Percentiles rank a stretch among this genome's conserved stretches.
Evolutionary conservation across 2,329 filamentous ascomycete species (phyloP).

Genomic region (Exophiala spinifera): DNA sequence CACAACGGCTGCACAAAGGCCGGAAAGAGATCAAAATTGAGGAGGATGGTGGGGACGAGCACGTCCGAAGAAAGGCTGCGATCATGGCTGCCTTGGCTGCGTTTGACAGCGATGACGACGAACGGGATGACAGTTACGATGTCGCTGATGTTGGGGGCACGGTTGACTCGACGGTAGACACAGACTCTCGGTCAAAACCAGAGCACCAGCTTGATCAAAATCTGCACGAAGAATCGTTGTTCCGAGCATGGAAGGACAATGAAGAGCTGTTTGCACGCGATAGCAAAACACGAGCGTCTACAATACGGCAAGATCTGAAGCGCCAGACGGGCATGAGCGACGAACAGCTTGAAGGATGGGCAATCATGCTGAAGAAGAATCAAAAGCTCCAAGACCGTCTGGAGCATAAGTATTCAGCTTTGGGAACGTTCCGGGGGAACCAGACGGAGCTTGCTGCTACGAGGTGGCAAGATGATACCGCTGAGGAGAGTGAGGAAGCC

Average conservation of each 20-base stretch:
- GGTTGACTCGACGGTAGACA: slow-evolving; percentile 59
- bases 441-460: slow-evolving; percentile 23
- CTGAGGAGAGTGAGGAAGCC: slow-evolving; percentile 24
- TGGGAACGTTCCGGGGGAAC: slow-evolving; percentile 16
- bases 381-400: slow-evolving; percentile 65
- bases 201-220: slow-evolving; percentile 22
- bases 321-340: slow-evolving; percentile 84
- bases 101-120: slow-evolving; percentile 93
- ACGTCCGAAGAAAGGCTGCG: slow-evolving; percentile 72
- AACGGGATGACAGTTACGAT: slow-evolving; percentile 96
- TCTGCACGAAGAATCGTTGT: slow-evolving; percentile 66
- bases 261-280: slow-evolving; percentile 69
- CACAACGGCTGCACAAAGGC: slow-evolving; percentile 72
- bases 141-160: slow-evolving; percentile 86
- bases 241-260: slow-evolving; percentile 65
- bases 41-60: slow-evolving; percentile 34
- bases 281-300: slow-evolving; percentile 63
- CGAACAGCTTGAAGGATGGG: slow-evolving; percentile 93
- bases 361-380: slow-evolving; percentile 75
- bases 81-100: slow-evolving; percentile 83
- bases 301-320: slow-evolving; percentile 62
- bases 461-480: slow-evolving; percentile 24
- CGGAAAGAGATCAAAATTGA: slow-evolving; percentile 44
- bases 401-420: slow-evolving; percentile 58
- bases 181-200: slow-evolving; percentile 16